Conservation (phyloP, 495 filamentous ascomycete species). For the Cairneyella variabilis region DNA sequence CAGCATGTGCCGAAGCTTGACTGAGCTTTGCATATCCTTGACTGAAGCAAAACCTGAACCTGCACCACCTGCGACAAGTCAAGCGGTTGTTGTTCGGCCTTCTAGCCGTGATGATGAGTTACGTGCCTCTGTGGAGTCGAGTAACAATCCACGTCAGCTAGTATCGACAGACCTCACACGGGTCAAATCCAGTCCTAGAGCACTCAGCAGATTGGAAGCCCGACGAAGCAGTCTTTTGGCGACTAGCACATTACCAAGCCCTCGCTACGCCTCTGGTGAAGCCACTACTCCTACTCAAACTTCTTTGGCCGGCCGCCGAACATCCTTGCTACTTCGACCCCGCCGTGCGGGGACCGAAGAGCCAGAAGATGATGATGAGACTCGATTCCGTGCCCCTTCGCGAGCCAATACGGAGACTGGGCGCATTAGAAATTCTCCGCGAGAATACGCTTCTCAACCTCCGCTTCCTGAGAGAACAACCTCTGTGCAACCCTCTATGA, state of each 20-base stretch:
- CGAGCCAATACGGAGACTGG: constrained; percentile 56
- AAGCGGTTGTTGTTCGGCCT: constrained; percentile 22
- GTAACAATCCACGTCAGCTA: constrained; percentile 30
- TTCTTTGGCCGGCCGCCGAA: constrained; percentile 35
- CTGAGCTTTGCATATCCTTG: constrained; percentile 85
- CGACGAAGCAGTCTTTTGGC: constrained; percentile 59
- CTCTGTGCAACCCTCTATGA: constrained; percentile 14
- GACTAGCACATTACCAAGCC: constrained; percentile 29
- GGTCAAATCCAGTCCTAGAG: constrained; percentile 52
- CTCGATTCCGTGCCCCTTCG: constrained; percentile 48
- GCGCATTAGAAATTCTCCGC: constrained; percentile 20
- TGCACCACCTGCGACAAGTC: neutral
- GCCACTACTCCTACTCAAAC: constrained; percentile 23
- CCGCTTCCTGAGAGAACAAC: constrained; percentile 18
- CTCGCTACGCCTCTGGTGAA: constrained; percentile 24
- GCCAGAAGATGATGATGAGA: constrained; percentile 38
- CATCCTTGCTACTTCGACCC: constrained; percentile 39
- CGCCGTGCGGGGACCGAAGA: constrained; percentile 45
- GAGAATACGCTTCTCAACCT: constrained; percentile 23
- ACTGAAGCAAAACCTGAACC: constrained; percentile 49
- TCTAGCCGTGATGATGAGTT: constrained; percentile 26
- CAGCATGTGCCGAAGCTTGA: constrained; percentile 86
- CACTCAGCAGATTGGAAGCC: constrained; percentile 68
- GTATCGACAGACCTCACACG: constrained; percentile 42
- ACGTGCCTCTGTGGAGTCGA: constrained; percentile 2